Evolutionary conservation across 306 rosid genomes (phyloP), one percentile per base, ranked within the genome.

Genomic region (Begonia peltatifolia): DNA sequence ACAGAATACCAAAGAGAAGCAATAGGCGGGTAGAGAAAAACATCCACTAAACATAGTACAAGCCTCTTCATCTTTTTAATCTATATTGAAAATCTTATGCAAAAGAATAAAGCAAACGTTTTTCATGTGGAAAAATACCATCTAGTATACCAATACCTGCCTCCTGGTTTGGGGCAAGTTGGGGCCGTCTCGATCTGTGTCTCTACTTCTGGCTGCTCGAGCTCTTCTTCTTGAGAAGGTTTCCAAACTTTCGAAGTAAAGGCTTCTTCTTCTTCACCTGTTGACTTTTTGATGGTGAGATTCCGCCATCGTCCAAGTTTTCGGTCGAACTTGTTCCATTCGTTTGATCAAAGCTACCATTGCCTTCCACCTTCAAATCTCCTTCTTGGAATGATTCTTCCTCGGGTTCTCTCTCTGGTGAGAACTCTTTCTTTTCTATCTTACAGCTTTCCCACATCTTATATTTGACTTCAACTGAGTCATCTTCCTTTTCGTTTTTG

Each of bases 371-470:
- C 73, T 90, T 90, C 1, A 92, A 65, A 18, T 85, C 86, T 60
- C 58, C 84, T 59, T 85, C 95, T 60, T 80, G 74, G 3, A 84
- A 64, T 17, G 84, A 78, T 71, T 72, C 90, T 55, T 78, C 77
- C 70, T 76, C 87, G 12, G 69, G 55, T 63, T 69, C 94, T 68
- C 89, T 73, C 78, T 76, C 97, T 2, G 84, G 92, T 3, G 82
- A 85, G 76, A 83, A 80, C 62, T 90, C 97, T 60, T 90, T 89
- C 79, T 84, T 90, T 72, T 90, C 97, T 42, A 90, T 90, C 74
- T 74, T 84, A 80, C 87, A 76, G 76, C 94, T 83, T 71, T 87
- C 96, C 96, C 96, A 83, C 96, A 87, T 87, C 66, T 81, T 76
- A 42, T 56, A 79, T 66, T 76, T 94, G 11, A 63, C 90, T 68